Base-by-base conservation (phyloP, 345 rosid genomes). In the Bruguiera parviflora region DNA sequence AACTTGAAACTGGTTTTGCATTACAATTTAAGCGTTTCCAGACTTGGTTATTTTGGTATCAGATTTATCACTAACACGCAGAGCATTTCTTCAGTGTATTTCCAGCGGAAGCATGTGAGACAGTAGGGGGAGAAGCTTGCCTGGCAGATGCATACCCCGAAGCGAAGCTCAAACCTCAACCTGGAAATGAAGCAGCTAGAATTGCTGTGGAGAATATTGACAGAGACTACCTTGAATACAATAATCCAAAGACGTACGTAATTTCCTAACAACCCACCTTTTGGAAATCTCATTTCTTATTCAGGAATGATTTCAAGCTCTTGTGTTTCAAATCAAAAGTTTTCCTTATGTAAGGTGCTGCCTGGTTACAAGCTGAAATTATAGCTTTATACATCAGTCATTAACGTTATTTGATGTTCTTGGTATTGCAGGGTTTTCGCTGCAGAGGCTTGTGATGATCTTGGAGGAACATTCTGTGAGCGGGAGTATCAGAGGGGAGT, bases 21-120 rank as follows among this genome's bases (percentile, higher is more conserved):
- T 43, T 13, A 43, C 49, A 43, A 43, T 43, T 13, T 13, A 43
- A 43, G 18, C 16, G 18, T 43, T 43, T 43, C 49, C 49, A 39
- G 47, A 9, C 47, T 13, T 4, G 24, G 7, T 3, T 7, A n/a
- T 55, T 55, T 9, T 25, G 20, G 15, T 4, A 2, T 27, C 8
- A 55, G 18, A 20, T 55, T 55, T 22, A 21, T 24, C 49, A 13
- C 59, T 55, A 55, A 55, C 24, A 55, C 59, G n/a, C 28, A 13
- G 22, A 0, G 6, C 15, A 24, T 8, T 47, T 27, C 20, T 58
- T 63, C 80, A 87, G 94, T 22, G 94, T 88, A 33, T 90, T 88
- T 66, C 94, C 94, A 71, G 96, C 89, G 2, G 96, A 90, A 71
- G 96, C 96, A 46, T 90, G 93, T 33, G 93, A 88, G 68, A 75